A percentile compares a stretch with the other conserved stretches of the same genome.
Conservation (phyloP, 148 eudicot genomes). For the Camellia granthamiana region DNA sequence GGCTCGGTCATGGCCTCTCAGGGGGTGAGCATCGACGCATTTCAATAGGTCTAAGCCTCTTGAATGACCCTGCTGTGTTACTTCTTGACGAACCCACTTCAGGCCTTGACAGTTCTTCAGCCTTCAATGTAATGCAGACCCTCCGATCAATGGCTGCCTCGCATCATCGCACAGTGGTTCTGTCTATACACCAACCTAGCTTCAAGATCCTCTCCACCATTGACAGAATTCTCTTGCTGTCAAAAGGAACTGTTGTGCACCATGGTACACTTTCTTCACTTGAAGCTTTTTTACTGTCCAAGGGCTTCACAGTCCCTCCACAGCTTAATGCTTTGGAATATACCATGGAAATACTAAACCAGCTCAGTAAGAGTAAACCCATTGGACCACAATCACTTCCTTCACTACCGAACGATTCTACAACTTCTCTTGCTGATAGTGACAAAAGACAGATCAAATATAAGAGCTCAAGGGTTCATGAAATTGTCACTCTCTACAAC, state of each 20-base stretch:
- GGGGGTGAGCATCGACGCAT: constrained; percentile 89
- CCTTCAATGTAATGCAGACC: constrained; percentile 66
- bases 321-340: constrained; percentile 87
- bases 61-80: constrained; percentile 73
- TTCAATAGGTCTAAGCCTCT: constrained; percentile 73
- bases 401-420: constrained; percentile 6
- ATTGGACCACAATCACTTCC: constrained; percentile 5
- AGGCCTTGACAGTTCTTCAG: constrained; percentile 78
- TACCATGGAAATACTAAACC: constrained; percentile 77
- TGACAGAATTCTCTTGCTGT: constrained; percentile 59
- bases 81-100: constrained; percentile 93
- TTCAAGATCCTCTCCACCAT: constrained; percentile 77
- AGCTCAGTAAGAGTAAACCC: constrained; percentile 29
- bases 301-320: constrained; percentile 72
- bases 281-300: constrained; percentile 37
- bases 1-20: constrained; percentile 49
- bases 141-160: constrained; percentile 46
- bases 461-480: constrained; percentile 78
- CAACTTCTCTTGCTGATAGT: not conserved
- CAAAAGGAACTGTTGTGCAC: constrained; percentile 74
- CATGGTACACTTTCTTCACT: constrained; percentile 76
- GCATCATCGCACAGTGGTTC: constrained; percentile 54
- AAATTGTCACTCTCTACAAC: constrained; percentile 51
- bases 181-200: constrained; percentile 88
- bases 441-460: constrained; percentile 35